These are phyloP conservation scores for Heliophila coronopifolia DNA, from an alignment of 441 rosid genomes.

Conservation along the genomic window DNA sequence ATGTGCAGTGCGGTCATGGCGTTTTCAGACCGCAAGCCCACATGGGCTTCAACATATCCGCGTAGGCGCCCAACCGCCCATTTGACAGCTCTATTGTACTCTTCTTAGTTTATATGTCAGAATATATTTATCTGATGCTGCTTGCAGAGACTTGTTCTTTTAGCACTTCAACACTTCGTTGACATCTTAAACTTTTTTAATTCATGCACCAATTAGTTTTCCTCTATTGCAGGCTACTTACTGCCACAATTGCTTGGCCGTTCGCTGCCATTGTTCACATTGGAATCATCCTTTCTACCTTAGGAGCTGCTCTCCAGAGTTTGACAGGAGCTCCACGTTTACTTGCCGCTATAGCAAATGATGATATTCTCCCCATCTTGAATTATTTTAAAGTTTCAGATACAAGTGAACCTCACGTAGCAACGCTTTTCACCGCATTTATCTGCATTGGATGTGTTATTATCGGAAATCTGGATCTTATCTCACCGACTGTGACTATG, in stretches of 20 bases:
- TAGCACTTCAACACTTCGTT: conserved; percentile 7
- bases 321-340: conserved; percentile 95
- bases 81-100: no score
- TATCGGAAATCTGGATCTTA: conserved; percentile 96
- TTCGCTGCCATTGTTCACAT: conserved; percentile 71
- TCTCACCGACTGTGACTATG: conserved; percentile 94
- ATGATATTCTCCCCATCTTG: conserved; percentile 94
- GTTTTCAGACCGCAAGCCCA: no score
- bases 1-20: no score
- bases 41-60: no score
- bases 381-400: conserved; percentile 91
- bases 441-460: conserved; percentile 85
- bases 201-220: conserved; percentile 2
- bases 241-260: conserved; percentile 99
- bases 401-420: conserved; percentile 76
- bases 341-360: conserved; percentile 97
- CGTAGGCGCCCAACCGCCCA: no score
- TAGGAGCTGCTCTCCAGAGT: conserved; percentile 99
- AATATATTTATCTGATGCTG: conserved; percentile 11
- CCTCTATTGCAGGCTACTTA: conserved; percentile 67
- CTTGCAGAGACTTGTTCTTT: conserved; percentile 5
- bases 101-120: not conserved
- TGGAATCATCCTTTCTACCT: conserved; percentile 94
- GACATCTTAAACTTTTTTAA: not conserved
- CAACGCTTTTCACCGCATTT: conserved; percentile 88